Conservation (phyloP, 1,284 basidiomycete genomes). For the Sutorius eximius region DNA sequence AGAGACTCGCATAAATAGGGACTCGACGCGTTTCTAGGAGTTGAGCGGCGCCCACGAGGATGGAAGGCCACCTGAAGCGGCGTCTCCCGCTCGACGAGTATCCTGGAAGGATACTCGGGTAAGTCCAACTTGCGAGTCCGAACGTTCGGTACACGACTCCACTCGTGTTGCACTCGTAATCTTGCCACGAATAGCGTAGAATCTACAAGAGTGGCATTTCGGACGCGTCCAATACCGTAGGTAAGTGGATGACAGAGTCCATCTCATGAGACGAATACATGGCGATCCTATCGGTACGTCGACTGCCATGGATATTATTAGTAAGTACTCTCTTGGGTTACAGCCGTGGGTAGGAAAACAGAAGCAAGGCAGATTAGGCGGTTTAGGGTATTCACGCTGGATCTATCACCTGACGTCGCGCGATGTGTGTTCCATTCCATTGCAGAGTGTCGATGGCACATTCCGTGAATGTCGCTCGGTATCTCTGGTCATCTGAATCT, state of each 20-base stretch:
- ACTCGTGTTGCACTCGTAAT: background rate
- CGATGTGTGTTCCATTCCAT: constrained; percentile 24
- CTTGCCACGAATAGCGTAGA: background rate
- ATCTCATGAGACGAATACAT: constrained; percentile 4
- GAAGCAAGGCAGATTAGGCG: constrained; percentile 1
- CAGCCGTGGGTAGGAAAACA: constrained; percentile 2
- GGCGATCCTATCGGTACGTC: constrained; percentile 21
- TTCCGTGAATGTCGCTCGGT: constrained; percentile 26
- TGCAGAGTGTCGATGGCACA: constrained; percentile 29
- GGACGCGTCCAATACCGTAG: constrained; percentile 1
- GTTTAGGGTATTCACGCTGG: constrained; percentile 32
- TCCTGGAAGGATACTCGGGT: background rate
- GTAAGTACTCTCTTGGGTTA: constrained; percentile 9
- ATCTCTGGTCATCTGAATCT: constrained; percentile 28
- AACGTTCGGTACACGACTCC: background rate
- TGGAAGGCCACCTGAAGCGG: background rate
- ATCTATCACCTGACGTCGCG: constrained; percentile 32
- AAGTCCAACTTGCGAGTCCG: background rate
- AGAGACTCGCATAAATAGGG: constrained; percentile 18
- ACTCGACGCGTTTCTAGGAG: background rate
- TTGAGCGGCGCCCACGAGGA: background rate
- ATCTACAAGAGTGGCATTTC: constrained; percentile 2
- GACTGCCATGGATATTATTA: constrained; percentile 7
- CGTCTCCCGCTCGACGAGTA: background rate
- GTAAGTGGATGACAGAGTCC: constrained; percentile 6